Conservation (phyloP, 163 green algal genomes). For the Scenedesmus sp. region DNA sequence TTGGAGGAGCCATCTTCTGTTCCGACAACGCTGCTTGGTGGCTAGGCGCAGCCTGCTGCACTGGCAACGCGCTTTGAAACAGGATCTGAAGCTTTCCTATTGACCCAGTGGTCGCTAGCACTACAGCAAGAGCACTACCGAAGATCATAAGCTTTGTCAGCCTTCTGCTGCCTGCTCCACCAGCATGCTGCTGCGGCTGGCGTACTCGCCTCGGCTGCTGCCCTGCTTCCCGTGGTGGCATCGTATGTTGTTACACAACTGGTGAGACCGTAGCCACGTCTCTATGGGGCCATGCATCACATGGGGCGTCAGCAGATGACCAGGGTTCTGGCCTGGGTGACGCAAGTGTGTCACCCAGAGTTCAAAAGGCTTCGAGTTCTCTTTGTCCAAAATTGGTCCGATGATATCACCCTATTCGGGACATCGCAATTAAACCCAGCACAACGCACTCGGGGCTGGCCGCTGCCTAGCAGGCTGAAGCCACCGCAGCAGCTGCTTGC, state of each 20-base stretch:
- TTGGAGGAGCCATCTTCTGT: background rate
- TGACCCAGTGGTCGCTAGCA: background rate
- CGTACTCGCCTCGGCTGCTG: background rate
- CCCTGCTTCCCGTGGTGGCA: background rate
- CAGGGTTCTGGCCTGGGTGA: background rate
- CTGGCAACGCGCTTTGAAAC: background rate
- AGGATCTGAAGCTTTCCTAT: background rate
- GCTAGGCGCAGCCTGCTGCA: background rate
- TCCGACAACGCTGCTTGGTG: background rate
- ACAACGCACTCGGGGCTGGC: too few relatives aligned
- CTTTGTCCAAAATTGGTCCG: too few relatives aligned
- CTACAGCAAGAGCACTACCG: background rate
- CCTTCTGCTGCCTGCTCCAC: background rate
- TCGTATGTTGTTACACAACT: background rate
- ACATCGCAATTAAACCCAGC: too few relatives aligned
- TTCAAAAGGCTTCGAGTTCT: too few relatives aligned
- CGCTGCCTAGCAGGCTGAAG: too few relatives aligned
- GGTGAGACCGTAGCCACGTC: background rate
- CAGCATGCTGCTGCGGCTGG: background rate
- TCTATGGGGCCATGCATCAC: background rate
- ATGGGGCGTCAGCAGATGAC: background rate
- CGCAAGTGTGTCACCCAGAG: too few relatives aligned
- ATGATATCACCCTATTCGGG: too few relatives aligned
- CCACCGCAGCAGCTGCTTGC: too few relatives aligned
- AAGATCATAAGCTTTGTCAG: background rate